These are phyloP conservation scores for Trichocladium antarcticum DNA, from an alignment of 495 filamentous ascomycete species.

Conservation along the genomic window DNA sequence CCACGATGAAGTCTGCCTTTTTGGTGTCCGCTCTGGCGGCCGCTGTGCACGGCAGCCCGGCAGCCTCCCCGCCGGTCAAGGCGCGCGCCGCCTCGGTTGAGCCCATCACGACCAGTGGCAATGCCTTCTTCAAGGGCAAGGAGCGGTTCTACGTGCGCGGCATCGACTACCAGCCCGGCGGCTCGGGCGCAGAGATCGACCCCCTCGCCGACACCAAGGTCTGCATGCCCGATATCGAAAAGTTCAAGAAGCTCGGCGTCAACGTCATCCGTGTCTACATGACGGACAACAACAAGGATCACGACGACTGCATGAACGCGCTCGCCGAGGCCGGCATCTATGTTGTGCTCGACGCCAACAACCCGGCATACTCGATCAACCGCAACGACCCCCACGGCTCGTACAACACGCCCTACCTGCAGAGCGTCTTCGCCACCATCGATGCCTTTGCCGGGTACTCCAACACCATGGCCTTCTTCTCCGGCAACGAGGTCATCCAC, in stretches of 20 bases:
- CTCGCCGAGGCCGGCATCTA: conserved; percentile 85
- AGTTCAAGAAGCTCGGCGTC: conserved; percentile 77
- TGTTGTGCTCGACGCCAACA: conserved; percentile 68
- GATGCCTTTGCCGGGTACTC: conserved; percentile 78
- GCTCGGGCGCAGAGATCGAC: conserved; percentile 56
- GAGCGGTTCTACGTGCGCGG: conserved; percentile 89
- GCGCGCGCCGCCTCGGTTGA: conserved; percentile 35
- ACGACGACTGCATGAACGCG: conserved; percentile 74
- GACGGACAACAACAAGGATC: conserved; percentile 76
- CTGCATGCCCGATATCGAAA: conserved; percentile 75
- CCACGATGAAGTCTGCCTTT: conserved; percentile 46
- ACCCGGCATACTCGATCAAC: conserved; percentile 29
- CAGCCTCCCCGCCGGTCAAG: too few species aligned
- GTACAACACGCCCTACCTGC: conserved; percentile 87
- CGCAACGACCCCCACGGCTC: conserved; percentile 50
- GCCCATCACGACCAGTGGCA: conserved; percentile 35
- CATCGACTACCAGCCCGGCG: conserved; percentile 93
- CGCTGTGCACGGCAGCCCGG: conserved; percentile 44
- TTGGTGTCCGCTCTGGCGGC: conserved; percentile 44
- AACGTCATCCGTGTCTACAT: conserved; percentile 94
- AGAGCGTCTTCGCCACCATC: conserved; percentile 89
- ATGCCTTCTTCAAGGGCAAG: conserved; percentile 76
- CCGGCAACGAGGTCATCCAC: conserved; percentile 96
- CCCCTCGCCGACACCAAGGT: conserved; percentile 61
- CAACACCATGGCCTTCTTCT: conserved; percentile 95